These are phyloP conservation scores for Westerdykella sp. DNA, from an alignment of 2,329 filamentous ascomycete species.

Conservation along the genomic window DNA sequence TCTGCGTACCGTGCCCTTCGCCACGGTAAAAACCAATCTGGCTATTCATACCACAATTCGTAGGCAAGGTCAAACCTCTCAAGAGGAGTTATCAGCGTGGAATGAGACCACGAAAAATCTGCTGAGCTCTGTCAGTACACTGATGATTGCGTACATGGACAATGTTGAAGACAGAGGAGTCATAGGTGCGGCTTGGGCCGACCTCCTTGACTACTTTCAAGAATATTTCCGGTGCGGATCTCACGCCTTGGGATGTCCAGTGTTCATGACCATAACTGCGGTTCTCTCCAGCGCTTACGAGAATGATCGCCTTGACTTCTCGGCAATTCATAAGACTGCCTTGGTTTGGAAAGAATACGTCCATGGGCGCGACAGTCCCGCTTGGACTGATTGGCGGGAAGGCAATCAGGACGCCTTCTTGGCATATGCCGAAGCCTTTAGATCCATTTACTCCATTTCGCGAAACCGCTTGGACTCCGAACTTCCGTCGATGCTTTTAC, in stretches of 20 bases:
- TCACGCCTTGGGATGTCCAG: constrained; percentile 38
- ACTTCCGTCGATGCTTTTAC: constrained; percentile 60
- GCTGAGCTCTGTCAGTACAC: constrained; percentile 37
- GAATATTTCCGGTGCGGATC: constrained; percentile 39
- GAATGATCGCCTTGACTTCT: constrained; percentile 14
- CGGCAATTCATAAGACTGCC: constrained; percentile 29
- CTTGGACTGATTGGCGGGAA: constrained; percentile 16
- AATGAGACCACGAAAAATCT: constrained; percentile 38
- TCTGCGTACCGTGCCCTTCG: constrained; percentile 73
- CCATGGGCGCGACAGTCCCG: constrained; percentile 11
- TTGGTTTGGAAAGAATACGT: constrained; percentile 33
- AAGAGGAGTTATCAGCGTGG: constrained; percentile 26
- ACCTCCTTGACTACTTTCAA: constrained; percentile 64
- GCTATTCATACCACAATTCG: constrained; percentile 19
- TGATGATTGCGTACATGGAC: constrained; percentile 71
- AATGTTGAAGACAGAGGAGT: constrained; percentile 59
- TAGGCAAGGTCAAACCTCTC: constrained; percentile 6
- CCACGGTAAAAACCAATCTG: constrained; percentile 61
- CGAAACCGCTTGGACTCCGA: constrained; percentile 56
- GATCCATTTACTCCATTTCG: constrained; percentile 72
- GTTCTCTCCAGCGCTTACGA: constrained; percentile 33
- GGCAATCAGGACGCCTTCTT: constrained; percentile 73
- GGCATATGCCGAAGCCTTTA: constrained; percentile 72
- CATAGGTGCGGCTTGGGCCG: constrained; percentile 69
- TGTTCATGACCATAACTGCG: constrained; percentile 37